Evolutionary conservation across 2,329 filamentous ascomycete species (phyloP), one percentile per base, ranked within the genome.

Genomic region (Penicillium sp.): DNA sequence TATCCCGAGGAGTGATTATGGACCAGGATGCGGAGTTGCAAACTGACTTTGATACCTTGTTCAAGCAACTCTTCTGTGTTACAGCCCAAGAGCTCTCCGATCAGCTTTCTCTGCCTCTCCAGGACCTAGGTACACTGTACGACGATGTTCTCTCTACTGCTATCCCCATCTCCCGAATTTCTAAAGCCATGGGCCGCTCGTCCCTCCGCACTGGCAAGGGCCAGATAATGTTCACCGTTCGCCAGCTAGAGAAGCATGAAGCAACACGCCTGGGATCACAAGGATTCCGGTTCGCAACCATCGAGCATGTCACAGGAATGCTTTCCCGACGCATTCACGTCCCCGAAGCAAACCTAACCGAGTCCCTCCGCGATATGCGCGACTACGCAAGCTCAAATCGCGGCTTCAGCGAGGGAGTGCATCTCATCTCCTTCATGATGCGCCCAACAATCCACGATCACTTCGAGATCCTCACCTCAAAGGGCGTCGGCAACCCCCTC

Each of bases 51-150:
- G 87, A 90, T 34, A 78, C 87, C 16, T 81, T 92, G 2, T 92
- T 96, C 70, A 86, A 90, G 25, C 90, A 95, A 69, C 80, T 92
- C 10, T 96, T 95, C 72, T 95, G 90, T 68, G 81, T 91, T 10
- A 88, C 91, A 2, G 91, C 91, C 1, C 80, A 86, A 6, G 84
- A 87, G n/a, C 82, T 96, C 8, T 89, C 91, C 0, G 79, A 83
- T 13, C 83, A 84, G 51, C 78, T 92, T 60, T 84, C 85, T 58
- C 82, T 84, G 41, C 80, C 83, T 4, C 75, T 93, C 2, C 79
- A 83, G 7, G 80, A 85, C 4, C 74, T 89, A 8, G 91, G 91
- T 5, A 79, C 85, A 10, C 77, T 94, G 1, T 93, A 89, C 76
- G 88, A 93, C 61, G 86, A 91, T 63, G 88, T 94, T 7, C 75